These are phyloP conservation scores for Massariosphaeria phaeospora DNA, from an alignment of 495 filamentous ascomycete genomes.

Conservation along the genomic window DNA sequence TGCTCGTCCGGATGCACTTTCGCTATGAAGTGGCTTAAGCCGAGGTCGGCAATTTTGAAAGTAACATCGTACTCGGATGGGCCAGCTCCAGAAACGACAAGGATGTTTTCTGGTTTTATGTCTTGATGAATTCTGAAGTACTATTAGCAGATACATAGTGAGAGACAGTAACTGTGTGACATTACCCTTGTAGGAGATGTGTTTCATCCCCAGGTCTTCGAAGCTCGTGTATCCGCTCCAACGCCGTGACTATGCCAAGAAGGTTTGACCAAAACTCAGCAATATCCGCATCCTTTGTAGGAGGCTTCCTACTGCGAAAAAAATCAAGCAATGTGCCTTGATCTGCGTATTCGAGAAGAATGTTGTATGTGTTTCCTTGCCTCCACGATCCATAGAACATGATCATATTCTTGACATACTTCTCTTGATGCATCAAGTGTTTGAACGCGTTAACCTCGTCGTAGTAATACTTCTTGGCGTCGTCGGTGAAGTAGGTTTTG, in stretches of 20 bases:
- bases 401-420: conserved; percentile 36
- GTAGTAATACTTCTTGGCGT: not conserved
- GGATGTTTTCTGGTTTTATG: conserved; percentile 27
- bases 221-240: conserved; percentile 41
- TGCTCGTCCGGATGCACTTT: not conserved
- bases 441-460: conserved; percentile 35
- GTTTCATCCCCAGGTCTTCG: not conserved
- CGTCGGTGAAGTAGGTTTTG: conserved; percentile 40
- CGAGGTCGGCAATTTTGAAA: conserved; percentile 28
- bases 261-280: conserved; percentile 45
- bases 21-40: conserved; percentile 11
- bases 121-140: conserved; percentile 23
- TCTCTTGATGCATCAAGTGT: conserved; percentile 26
- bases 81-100: not conserved
- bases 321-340: conserved; percentile 43
- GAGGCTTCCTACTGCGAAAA: conserved; percentile 35
- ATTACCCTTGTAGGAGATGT: conserved; percentile 5
- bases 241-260: conserved; percentile 38
- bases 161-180: too few relatives aligned
- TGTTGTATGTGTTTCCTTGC: conserved; percentile 39
- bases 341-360: conserved; percentile 48
- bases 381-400: conserved; percentile 45
- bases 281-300: conserved; percentile 38
- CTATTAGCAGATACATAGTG: not conserved
- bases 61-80: conserved; percentile 7